A percentile compares a stretch with the other conserved stretches of the same genome.
These are phyloP conservation scores for Boletus rubropictus DNA, from an alignment of 768 basidiomycete genomes.

Conservation along the genomic window DNA sequence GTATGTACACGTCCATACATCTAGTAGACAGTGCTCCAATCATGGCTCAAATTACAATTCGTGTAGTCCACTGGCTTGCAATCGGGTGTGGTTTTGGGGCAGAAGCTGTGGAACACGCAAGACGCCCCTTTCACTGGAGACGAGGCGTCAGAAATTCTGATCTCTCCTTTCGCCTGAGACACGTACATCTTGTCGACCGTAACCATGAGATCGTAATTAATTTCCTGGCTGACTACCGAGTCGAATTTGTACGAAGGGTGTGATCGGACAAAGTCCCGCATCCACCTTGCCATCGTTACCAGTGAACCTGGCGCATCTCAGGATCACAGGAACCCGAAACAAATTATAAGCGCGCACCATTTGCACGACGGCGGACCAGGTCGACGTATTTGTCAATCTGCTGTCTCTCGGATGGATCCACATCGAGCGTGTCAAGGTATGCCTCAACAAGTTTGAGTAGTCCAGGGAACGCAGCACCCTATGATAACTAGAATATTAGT, in stretches of 20 bases:
- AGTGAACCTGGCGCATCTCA: constrained; percentile 52
- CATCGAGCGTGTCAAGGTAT: constrained; percentile 83
- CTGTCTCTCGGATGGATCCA: constrained; percentile 50
- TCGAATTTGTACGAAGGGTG: constrained; percentile 92
- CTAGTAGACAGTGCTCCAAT: neutral
- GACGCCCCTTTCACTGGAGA: constrained; percentile 59
- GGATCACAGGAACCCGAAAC: constrained; percentile 1
- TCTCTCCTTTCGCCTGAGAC: neutral
- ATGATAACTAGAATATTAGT: constrained; percentile 5
- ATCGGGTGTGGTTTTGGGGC: constrained; percentile 50
- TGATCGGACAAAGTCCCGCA: constrained; percentile 81
- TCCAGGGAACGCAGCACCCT: constrained; percentile 71
- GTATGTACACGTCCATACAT: neutral
- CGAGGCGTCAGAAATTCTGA: neutral
- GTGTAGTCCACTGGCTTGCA: constrained; percentile 21
- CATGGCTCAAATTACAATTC: constrained; percentile 26
- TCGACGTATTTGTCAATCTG: constrained; percentile 76
- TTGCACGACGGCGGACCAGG: constrained; percentile 69
- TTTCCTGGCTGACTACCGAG: constrained; percentile 85
- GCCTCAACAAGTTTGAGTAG: constrained; percentile 74
- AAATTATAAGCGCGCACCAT: constrained; percentile 47
- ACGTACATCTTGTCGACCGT: constrained; percentile 90
- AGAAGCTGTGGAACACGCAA: constrained; percentile 56
- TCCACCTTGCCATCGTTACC: constrained; percentile 87
- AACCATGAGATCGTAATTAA: constrained; percentile 89